These are phyloP conservation scores for Phoma sp. DNA, from an alignment of 2,329 filamentous ascomycete species.

Conservation along the genomic window DNA sequence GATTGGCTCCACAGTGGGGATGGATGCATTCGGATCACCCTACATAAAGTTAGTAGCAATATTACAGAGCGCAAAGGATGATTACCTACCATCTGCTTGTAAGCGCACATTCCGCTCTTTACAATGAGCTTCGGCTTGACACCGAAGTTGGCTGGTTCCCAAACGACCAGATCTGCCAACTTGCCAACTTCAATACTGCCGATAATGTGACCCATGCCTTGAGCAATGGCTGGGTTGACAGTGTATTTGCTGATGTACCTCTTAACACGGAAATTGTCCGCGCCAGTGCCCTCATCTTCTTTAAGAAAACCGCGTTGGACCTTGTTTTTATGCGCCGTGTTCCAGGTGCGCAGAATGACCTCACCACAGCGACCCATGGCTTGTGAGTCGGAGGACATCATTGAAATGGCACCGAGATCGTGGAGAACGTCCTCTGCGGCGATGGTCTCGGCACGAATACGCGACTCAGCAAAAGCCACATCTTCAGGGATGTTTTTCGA, in stretches of 20 bases:
- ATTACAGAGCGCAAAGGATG: neutral
- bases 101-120: slow-evolving; percentile 87
- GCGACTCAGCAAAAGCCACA: slow-evolving; percentile 90
- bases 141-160: slow-evolving; percentile 85
- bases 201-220: slow-evolving; percentile 86
- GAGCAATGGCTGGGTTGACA: slow-evolving; percentile 88
- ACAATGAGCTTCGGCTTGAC: slow-evolving; percentile 81
- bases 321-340: slow-evolving; percentile 98
- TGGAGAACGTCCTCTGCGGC: slow-evolving; percentile 96
- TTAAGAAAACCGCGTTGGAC: slow-evolving; percentile 75
- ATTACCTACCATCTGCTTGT: slow-evolving; percentile 75
- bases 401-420: slow-evolving; percentile 91
- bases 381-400: slow-evolving; percentile 96
- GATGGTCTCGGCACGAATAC: slow-evolving; percentile 94
- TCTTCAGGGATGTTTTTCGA: slow-evolving; percentile 94
- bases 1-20: slow-evolving; percentile 86
- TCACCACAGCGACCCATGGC: slow-evolving; percentile 97
- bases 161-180: slow-evolving; percentile 85
- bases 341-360: slow-evolving; percentile 91
- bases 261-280: slow-evolving; percentile 92
- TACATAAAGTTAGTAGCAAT: slow-evolving; percentile 20
- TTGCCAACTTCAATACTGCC: slow-evolving; percentile 90
- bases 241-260: slow-evolving; percentile 95
- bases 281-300: slow-evolving; percentile 78
- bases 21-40: slow-evolving; percentile 62